Evolutionary conservation across 257 asterid species (phyloP).

Genomic region (Solanum etuberosum): DNA sequence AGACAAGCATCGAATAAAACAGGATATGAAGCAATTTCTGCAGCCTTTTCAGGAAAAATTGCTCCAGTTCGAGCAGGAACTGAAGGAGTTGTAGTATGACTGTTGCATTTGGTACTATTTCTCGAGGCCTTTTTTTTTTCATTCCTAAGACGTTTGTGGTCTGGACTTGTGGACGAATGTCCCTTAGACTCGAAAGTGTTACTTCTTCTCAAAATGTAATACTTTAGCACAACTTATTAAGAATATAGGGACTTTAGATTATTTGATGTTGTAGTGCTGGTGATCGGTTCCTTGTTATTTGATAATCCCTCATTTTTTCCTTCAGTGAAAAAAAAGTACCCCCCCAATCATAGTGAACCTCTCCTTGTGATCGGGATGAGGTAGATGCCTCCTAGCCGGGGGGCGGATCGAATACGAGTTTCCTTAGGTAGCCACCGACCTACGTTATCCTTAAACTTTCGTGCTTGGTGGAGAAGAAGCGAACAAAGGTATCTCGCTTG

Average conservation of each 20-base stretch:
- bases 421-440: too few species aligned
- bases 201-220: background rate
- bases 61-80: slow-evolving; percentile 68
- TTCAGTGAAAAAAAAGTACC: too few species aligned
- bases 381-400: too few species aligned
- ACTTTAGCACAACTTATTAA: background rate
- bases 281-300: background rate
- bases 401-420: too few species aligned
- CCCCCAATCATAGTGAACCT: too few species aligned
- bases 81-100: slow-evolving; percentile 40
- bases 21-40: slow-evolving; percentile 46
- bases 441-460: too few species aligned
- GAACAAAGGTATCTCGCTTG: too few species aligned
- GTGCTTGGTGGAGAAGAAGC: too few species aligned
- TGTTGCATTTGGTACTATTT: background rate
- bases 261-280: background rate
- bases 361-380: too few species aligned
- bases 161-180: background rate
- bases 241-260: background rate
- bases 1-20: slow-evolving; percentile 40
- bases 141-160: background rate
- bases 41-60: slow-evolving; percentile 59
- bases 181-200: background rate
- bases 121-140: background rate
- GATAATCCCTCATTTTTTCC: background rate